Evolutionary conservation across 2,329 filamentous ascomycete genomes (phyloP), one percentile per base, ranked within the genome.

Genomic region (Talaromyces sp.): DNA sequence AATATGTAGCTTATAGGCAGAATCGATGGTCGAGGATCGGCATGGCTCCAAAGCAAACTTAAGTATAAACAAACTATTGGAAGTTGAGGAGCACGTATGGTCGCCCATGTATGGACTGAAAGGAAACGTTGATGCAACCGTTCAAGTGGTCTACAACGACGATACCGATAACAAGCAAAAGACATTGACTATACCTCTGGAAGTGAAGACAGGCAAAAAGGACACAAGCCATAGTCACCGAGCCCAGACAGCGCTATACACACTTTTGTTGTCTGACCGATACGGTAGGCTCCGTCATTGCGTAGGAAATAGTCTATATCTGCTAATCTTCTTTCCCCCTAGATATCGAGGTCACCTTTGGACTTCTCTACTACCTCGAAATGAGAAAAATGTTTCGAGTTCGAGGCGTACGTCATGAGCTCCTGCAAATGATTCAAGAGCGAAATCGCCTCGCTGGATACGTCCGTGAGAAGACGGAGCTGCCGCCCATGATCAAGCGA

Each of bases 81-180:
- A 97, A 70, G 90, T 99, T 10, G 94, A 99, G 72, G 94, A 99
- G 74, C 94, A 97, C 70, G 87, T 99, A 29, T 99, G 94, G 94
- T 97, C 93, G 7, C 94, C 94, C 0, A 93, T 92, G 85, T 99
- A 96, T 71, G 94, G 94, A 0, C 80, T 99, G 17, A 99, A 99
- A 74, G 94, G 94, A 31, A 99, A 97, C 67, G 94, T 99, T 62
- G 94, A 99, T 76, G 94, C 94, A 29, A 97, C 94, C 0, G 90
- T 99, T 0, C 91, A 99, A 76, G 89, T 94, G 17, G 85, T 84
- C 0, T 89, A 97, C 80, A 80, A 85, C 59, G 89, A 96, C 60
- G 84, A 86, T 10, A 29, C 17, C 11, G 84, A 86, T 29, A 29
- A 52, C 19, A 81, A 84, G 31, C 75, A 80, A 53, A 85, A 85